These are phyloP conservation scores for Ganoderma resinaceum DNA, from an alignment of 1,284 basidiomycete species.

Conservation along the genomic window DNA sequence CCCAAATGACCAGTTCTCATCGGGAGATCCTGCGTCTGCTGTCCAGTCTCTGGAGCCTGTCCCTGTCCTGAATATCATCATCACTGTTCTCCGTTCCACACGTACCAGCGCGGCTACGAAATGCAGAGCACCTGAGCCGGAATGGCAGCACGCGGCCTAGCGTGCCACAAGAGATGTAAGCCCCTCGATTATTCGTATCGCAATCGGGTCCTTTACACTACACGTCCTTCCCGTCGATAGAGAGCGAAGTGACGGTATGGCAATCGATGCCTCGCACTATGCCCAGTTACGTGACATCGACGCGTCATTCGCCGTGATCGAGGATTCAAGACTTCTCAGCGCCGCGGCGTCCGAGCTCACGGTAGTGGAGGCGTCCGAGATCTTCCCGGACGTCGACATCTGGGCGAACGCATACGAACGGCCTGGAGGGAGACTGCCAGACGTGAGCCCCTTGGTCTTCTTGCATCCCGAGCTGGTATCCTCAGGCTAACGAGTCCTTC, in stretches of 20 bases:
- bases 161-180: slow-evolving; percentile 64
- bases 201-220: background rate
- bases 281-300: slow-evolving; percentile 88
- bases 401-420: slow-evolving; percentile 93
- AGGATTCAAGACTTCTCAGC: slow-evolving; percentile 62
- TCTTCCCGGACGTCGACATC: slow-evolving; percentile 86
- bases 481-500: slow-evolving; percentile 5
- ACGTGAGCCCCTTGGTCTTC: slow-evolving; percentile 49
- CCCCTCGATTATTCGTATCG: slow-evolving; percentile 18
- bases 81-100: slow-evolving; percentile 50
- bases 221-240: slow-evolving; percentile 35
- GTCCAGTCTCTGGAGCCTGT: slow-evolving; percentile 40
- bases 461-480: background rate
- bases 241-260: slow-evolving; percentile 55
- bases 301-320: slow-evolving; percentile 77
- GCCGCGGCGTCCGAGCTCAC: slow-evolving; percentile 80
- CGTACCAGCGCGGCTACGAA: slow-evolving; percentile 90
- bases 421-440: slow-evolving; percentile 76
- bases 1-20: slow-evolving; percentile 73
- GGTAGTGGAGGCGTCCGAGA: slow-evolving; percentile 85
- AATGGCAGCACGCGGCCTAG: slow-evolving; percentile 59
- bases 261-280: slow-evolving; percentile 77
- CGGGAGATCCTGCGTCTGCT: slow-evolving; percentile 62
- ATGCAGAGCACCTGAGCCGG: slow-evolving; percentile 85
- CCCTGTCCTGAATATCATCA: slow-evolving; percentile 43